These are phyloP conservation scores for Colletotrichum sp. DNA, from an alignment of 2,329 filamentous ascomycete species.

Conservation along the genomic window DNA sequence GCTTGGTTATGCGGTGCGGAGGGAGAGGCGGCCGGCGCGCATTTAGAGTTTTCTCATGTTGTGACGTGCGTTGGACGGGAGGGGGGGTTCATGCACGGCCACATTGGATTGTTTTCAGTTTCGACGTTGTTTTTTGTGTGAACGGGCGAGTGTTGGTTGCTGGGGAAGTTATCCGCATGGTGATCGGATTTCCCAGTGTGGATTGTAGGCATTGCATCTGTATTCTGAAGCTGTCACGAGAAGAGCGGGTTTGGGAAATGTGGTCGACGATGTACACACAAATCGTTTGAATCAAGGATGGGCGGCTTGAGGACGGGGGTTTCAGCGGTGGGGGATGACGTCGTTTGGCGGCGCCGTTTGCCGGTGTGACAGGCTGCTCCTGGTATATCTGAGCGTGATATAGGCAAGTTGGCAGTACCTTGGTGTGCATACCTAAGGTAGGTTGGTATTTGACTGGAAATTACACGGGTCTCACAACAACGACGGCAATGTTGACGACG, in stretches of 20 bases:
- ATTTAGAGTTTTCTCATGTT: slow-evolving; percentile 1
- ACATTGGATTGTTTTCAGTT: not conserved
- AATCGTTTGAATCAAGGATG: not conserved
- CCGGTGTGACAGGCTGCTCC: not conserved
- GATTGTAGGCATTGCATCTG: fast-evolving
- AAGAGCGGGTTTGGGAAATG: not conserved
- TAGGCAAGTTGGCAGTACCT: not conserved
- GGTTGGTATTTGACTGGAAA: not conserved
- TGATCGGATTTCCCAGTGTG: fast-evolving
- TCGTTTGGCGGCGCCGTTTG: not conserved
- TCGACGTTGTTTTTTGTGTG: not conserved
- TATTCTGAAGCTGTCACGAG: not conserved
- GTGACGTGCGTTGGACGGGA: not conserved
- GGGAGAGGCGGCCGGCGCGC: not conserved
- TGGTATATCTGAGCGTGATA: not conserved
- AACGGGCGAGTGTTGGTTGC: not conserved
- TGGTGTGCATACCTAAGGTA: no score
- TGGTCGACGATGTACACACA: not conserved
- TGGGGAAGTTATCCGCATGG: fast-evolving
- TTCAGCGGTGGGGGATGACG: slow-evolving; percentile 7
- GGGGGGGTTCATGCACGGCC: not conserved
- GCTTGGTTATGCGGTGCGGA: not conserved
- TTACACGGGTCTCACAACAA: not conserved
- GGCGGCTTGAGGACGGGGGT: not conserved
- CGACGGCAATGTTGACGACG: not conserved